Conservation (phyloP, 106 monocot species). For the Ottelia alismoides region DNA sequence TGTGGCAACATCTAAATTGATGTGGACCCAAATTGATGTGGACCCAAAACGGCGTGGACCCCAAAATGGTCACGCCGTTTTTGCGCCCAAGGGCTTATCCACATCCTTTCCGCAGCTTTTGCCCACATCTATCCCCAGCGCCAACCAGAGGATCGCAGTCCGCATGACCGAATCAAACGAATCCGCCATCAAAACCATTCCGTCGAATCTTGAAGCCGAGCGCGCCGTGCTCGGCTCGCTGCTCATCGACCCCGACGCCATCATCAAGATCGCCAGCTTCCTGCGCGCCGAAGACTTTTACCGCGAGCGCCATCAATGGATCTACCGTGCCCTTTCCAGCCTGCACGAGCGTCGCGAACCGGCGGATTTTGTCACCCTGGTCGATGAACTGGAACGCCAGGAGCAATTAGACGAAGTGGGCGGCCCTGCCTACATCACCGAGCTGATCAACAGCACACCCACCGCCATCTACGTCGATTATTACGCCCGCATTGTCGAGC, state of each 20-base stretch:
- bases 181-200: too few species aligned
- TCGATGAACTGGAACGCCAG: background rate
- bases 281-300: background rate
- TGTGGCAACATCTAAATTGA: too few species aligned
- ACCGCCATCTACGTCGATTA: background rate
- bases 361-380: background rate
- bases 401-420: background rate
- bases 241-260: background rate
- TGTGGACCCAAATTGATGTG: too few species aligned
- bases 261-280: background rate
- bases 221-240: background rate
- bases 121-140: too few species aligned
- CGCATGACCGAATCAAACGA: too few species aligned
- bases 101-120: too few species aligned
- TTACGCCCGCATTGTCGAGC: background rate
- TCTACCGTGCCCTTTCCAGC: background rate
- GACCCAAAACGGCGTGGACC: too few species aligned
- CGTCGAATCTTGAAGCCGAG: background rate
- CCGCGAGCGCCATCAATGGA: background rate
- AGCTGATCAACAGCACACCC: background rate
- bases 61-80: too few species aligned
- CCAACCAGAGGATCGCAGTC: too few species aligned
- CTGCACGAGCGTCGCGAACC: background rate
- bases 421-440: background rate
- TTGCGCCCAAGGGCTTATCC: too few species aligned